Evolutionary conservation across 2,329 filamentous ascomycete genomes (phyloP).

Genomic region (Aureobasidium zeae): DNA sequence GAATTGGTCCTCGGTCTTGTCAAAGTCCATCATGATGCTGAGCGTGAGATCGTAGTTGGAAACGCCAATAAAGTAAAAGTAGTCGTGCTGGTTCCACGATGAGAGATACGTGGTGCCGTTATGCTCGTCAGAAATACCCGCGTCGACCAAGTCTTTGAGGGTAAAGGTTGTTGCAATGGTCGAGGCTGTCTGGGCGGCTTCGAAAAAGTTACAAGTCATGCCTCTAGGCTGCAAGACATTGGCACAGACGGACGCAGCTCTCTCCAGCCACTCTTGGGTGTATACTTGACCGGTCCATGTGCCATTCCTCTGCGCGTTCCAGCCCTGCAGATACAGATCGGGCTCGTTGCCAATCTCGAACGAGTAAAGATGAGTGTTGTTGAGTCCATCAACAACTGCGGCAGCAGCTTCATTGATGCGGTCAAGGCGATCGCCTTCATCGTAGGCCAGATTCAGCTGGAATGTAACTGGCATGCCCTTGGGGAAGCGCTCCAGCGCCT

Average conservation of each 20-base stretch:
- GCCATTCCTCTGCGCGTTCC: constrained; percentile 37
- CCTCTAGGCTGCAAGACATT: constrained; percentile 37
- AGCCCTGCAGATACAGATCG: constrained; percentile 31
- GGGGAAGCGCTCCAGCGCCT: constrained; percentile 42
- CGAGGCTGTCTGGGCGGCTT: constrained; percentile 41
- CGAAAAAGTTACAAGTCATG: constrained; percentile 38
- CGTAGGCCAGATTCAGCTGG: constrained; percentile 43
- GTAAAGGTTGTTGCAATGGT: constrained; percentile 44
- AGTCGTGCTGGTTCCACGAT: constrained; percentile 46
- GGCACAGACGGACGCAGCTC: constrained; percentile 37
- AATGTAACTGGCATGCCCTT: constrained; percentile 42
- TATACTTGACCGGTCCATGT: constrained; percentile 38
- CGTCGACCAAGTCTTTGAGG: constrained; percentile 33
- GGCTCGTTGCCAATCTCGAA: constrained; percentile 39
- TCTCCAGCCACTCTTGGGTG: constrained; percentile 38
- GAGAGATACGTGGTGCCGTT: constrained; percentile 32
- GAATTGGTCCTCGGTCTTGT: constrained; percentile 41
- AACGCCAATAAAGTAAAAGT: constrained; percentile 45
- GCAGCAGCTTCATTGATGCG: constrained; percentile 36
- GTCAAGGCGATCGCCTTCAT: constrained; percentile 35
- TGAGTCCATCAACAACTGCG: constrained; percentile 30
- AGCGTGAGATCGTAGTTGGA: constrained; percentile 37
- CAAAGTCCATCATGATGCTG: constrained; percentile 37
- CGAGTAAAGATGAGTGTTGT: constrained; percentile 33
- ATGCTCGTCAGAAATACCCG: constrained; percentile 32